phyloP scores from a whole-genome alignment of 2,329 filamentous ascomycete species.

The Aspergillus pseudoterreus region DNA sequence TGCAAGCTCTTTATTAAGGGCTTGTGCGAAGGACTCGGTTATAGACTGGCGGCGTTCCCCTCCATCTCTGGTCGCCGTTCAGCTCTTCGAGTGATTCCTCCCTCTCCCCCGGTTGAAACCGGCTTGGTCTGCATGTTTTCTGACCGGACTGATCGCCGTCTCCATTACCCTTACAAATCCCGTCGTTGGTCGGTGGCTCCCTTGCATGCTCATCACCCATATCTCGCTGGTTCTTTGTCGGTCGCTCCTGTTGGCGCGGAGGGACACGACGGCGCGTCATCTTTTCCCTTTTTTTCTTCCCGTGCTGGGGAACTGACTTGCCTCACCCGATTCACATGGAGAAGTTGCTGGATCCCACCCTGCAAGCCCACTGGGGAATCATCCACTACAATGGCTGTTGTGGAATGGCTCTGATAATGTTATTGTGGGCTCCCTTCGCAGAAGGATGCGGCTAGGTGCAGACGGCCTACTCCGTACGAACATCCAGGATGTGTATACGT shows the following conservation, averaged over 20 bases:
- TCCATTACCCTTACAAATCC: slow-evolving; percentile 9
- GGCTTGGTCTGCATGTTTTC: too few species aligned
- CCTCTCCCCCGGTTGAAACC: neutral
- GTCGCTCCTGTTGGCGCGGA: slow-evolving; percentile 10
- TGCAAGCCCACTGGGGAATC: neutral
- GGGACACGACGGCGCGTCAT: slow-evolving; percentile 4
- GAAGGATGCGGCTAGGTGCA: slow-evolving; percentile 20
- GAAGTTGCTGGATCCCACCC: neutral
- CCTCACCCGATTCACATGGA: neutral
- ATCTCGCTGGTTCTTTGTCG: slow-evolving; percentile 2
- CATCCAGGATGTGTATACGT: slow-evolving; percentile 17
- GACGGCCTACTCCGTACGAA: slow-evolving; percentile 14
- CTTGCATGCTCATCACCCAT: slow-evolving; percentile 17
- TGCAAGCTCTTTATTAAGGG: neutral
- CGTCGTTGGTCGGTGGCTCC: slow-evolving; percentile 10
- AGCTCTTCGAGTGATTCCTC: neutral
- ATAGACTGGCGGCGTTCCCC: neutral
- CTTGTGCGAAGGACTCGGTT: neutral
- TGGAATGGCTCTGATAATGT: slow-evolving; percentile 2
- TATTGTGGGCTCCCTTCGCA: slow-evolving; percentile 14
- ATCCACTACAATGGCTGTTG: neutral
- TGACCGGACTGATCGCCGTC: slow-evolving; percentile 1
- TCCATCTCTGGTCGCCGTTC: neutral
- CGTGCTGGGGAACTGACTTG: neutral
- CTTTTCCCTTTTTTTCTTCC: neutral